A percentile compares a stretch with the other conserved stretches of the same genome.
Conservation (phyloP, 1,139 yeast genomes). For the Saccharomyces hybrid region DNA sequence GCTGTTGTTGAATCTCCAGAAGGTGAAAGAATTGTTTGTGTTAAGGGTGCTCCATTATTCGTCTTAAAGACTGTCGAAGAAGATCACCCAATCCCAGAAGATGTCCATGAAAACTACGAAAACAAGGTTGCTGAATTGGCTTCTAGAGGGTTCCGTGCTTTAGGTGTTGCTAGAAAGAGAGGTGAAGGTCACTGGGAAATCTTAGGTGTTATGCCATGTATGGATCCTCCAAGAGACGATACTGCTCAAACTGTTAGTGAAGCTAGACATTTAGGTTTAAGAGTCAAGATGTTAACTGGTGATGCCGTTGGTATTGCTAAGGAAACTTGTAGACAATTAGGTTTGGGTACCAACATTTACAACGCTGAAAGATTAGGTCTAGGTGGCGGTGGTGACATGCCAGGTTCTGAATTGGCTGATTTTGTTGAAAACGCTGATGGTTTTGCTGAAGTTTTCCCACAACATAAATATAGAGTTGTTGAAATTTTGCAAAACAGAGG, state of each 20-base stretch:
- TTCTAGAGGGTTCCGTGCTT: constrained; percentile 94
- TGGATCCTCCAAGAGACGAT: constrained; percentile 98
- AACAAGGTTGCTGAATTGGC: constrained; percentile 95
- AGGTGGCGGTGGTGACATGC: constrained; percentile 92
- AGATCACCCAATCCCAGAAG: constrained; percentile 92
- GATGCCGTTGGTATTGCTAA: constrained; percentile 97
- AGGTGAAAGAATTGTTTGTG: constrained; percentile 91
- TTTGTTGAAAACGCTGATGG: constrained; percentile 93
- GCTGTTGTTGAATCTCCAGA: constrained; percentile 90
- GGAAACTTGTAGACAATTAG: constrained; percentile 95
- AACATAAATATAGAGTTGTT: constrained; percentile 86
- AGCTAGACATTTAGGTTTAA: constrained; percentile 84
- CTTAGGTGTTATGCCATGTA: constrained; percentile 94
- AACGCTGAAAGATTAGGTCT: constrained; percentile 93
- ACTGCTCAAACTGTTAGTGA: constrained; percentile 91
- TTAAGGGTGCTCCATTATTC: constrained; percentile 94
- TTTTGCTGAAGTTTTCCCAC: constrained; percentile 94
- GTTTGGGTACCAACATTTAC: constrained; percentile 91
- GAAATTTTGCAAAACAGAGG: constrained; percentile 80
- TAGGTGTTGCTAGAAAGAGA: constrained; percentile 98
- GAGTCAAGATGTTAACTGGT: constrained; percentile 97
- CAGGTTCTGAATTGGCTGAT: constrained; percentile 91
- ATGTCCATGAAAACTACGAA: constrained; percentile 84
- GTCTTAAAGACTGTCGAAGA: constrained; percentile 90
- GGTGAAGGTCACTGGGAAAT: constrained; percentile 98